A percentile compares a stretch with the other conserved stretches of the same genome.
Conservation (phyloP, 2,329 filamentous ascomycete species). For the Apiospora pterosperma region DNA sequence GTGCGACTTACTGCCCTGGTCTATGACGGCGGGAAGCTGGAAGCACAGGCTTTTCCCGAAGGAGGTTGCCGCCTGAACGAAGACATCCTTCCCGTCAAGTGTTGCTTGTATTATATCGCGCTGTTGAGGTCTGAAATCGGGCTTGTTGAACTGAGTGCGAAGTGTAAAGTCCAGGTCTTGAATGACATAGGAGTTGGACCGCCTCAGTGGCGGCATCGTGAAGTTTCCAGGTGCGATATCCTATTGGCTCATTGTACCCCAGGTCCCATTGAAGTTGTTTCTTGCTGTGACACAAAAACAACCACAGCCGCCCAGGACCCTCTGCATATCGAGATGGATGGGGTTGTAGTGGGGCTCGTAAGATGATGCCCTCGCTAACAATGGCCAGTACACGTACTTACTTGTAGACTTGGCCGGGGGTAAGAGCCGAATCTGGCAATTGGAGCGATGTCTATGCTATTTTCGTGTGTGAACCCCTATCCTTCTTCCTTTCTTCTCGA, state of each 20-base stretch:
- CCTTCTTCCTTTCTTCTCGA: not conserved
- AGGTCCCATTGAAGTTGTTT: conserved; percentile 3
- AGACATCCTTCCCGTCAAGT: conserved; percentile 82
- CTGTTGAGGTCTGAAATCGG: conserved; percentile 66
- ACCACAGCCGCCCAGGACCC: too few species aligned
- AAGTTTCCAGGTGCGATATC: not conserved
- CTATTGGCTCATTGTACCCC: conserved; percentile 3
- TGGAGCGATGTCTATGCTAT: not conserved
- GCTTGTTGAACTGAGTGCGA: conserved; percentile 61
- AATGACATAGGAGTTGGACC: conserved; percentile 27
- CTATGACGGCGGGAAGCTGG: conserved; percentile 84
- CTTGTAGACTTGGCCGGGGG: not conserved
- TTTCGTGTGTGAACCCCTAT: conserved; percentile 1
- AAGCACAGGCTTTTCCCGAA: conserved; percentile 95
- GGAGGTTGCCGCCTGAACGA: conserved; percentile 84
- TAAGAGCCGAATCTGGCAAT: not conserved
- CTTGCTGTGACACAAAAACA: not conserved
- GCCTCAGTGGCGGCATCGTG: conserved; percentile 25
- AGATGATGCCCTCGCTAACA: not conserved
- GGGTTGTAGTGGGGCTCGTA: not conserved
- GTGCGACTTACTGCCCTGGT: conserved; percentile 70
- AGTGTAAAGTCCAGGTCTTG: conserved; percentile 63
- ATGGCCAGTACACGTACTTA: not conserved
- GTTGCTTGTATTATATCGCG: conserved; percentile 83
- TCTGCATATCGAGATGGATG: conserved; percentile 1